These are phyloP conservation scores for Leptodermis oblonga DNA, from an alignment of 257 asterid species.

Conservation along the genomic window DNA sequence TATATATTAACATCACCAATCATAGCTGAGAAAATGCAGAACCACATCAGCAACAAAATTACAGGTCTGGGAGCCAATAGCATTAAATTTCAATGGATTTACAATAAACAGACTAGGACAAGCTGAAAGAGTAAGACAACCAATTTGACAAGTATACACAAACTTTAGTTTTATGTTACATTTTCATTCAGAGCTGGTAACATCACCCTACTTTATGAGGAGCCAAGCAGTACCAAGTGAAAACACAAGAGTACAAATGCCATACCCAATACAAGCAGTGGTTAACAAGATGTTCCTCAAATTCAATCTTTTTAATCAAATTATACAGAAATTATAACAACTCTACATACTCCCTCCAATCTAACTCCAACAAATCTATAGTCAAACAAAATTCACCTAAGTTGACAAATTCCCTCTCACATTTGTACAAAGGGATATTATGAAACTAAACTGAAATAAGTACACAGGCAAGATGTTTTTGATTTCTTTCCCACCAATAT, in stretches of 20 bases:
- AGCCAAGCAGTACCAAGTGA: neutral
- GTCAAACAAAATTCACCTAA: neutral
- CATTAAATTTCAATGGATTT: neutral
- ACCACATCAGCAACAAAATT: slow-evolving; percentile 2
- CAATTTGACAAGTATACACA: too few relatives aligned
- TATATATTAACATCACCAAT: slow-evolving; percentile 91
- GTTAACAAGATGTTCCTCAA: neutral
- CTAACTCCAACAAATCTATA: neutral
- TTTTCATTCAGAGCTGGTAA: neutral
- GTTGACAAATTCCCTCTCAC: neutral
- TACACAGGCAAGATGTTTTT: too few relatives aligned
- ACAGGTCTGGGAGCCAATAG: neutral
- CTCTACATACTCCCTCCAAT: neutral
- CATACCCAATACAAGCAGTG: neutral
- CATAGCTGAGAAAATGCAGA: slow-evolving; percentile 55
- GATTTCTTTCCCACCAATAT: neutral
- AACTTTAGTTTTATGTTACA: neutral
- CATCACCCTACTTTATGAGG: neutral
- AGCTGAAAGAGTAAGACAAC: neutral
- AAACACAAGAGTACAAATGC: neutral
- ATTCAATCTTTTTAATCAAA: neutral
- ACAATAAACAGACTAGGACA: neutral
- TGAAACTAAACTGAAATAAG: too few relatives aligned
- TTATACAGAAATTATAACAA: too few relatives aligned
- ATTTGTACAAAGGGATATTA: neutral